Conservation (phyloP, 1,139 yeast species). For the Geotrichum carabidarum region DNA sequence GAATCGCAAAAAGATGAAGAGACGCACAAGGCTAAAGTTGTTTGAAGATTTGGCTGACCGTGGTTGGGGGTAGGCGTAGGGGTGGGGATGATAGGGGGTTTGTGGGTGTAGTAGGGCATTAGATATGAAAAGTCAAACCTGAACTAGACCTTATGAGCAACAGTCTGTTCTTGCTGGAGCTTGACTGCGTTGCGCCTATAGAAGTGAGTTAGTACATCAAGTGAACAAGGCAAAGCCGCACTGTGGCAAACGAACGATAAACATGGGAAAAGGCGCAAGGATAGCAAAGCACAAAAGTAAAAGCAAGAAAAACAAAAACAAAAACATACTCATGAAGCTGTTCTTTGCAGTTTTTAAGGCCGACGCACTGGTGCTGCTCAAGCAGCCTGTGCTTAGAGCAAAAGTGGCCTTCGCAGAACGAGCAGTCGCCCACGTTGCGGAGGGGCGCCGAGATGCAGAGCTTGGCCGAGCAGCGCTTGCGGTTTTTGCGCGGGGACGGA, state of each 20-base stretch:
- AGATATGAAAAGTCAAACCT: too few species aligned
- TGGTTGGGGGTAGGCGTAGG: too few species aligned
- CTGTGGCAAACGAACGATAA: background rate
- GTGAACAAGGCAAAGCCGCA: background rate
- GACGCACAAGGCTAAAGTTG: too few species aligned
- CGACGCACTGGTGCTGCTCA: constrained; percentile 79
- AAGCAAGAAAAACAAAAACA: background rate
- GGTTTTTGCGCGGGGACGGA: constrained; percentile 43
- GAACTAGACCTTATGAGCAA: constrained; percentile 41
- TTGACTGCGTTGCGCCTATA: constrained; percentile 40
- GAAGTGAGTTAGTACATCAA: constrained; percentile 3
- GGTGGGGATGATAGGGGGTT: too few species aligned
- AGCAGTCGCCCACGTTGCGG: constrained; percentile 84
- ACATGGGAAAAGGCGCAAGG: too few species aligned
- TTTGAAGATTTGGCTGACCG: too few species aligned
- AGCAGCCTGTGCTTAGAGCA: constrained; percentile 83
- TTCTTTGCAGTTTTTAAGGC: constrained; percentile 75
- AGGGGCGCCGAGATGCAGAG: constrained; percentile 63
- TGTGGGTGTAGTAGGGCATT: too few species aligned
- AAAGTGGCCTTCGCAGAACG: constrained; percentile 77
- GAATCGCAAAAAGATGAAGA: too few species aligned
- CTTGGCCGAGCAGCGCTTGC: constrained; percentile 58
- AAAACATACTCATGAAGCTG: constrained; percentile 53
- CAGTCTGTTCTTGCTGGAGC: constrained; percentile 44
- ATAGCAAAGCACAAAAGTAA: too few species aligned